Conservation (phyloP, 768 basidiomycete genomes). For the Trametes gibbosa region DNA sequence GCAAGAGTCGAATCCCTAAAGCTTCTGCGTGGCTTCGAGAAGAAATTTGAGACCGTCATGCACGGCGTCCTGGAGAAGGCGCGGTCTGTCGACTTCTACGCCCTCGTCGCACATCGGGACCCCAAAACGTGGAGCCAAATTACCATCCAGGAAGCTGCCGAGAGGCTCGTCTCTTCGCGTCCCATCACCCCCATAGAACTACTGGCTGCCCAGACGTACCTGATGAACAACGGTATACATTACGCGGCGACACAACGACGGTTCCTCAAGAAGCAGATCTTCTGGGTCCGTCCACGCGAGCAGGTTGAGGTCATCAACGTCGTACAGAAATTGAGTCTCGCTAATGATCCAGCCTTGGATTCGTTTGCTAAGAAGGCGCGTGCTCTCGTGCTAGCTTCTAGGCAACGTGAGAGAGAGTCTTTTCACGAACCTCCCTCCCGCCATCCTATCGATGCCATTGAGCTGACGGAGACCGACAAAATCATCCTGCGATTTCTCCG, state of each 20-base stretch:
- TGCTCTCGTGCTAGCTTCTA: slow-evolving; percentile 36
- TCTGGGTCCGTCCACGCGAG: slow-evolving; percentile 60
- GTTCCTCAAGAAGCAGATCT: slow-evolving; percentile 49
- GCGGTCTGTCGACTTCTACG: slow-evolving; percentile 35
- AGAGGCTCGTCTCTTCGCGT: slow-evolving; percentile 23
- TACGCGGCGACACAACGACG: slow-evolving; percentile 49
- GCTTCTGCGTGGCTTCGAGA: slow-evolving; percentile 53
- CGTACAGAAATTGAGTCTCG: slow-evolving; percentile 49
- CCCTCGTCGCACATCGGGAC: slow-evolving; percentile 41
- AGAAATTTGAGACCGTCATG: slow-evolving; percentile 40
- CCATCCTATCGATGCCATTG: slow-evolving; percentile 28
- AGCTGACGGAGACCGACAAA: slow-evolving; percentile 54
- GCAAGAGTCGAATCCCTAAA: slow-evolving; percentile 68
- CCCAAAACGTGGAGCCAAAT: slow-evolving; percentile 53
- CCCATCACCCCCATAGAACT: slow-evolving; percentile 36
- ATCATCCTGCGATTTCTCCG: slow-evolving; percentile 58
- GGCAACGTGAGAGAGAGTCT: slow-evolving; percentile 30
- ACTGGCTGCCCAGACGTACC: slow-evolving; percentile 56
- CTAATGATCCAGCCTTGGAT: slow-evolving; percentile 38
- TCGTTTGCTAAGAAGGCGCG: slow-evolving; percentile 52
- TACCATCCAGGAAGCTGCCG: slow-evolving; percentile 53
- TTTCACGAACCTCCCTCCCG: slow-evolving; percentile 32
- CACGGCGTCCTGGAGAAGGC: slow-evolving; percentile 33
- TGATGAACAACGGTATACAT: slow-evolving; percentile 51
- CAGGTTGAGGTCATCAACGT: slow-evolving; percentile 51